These are phyloP conservation scores for Senna tora DNA, from an alignment of 306 rosid genomes.

Conservation along the genomic window DNA sequence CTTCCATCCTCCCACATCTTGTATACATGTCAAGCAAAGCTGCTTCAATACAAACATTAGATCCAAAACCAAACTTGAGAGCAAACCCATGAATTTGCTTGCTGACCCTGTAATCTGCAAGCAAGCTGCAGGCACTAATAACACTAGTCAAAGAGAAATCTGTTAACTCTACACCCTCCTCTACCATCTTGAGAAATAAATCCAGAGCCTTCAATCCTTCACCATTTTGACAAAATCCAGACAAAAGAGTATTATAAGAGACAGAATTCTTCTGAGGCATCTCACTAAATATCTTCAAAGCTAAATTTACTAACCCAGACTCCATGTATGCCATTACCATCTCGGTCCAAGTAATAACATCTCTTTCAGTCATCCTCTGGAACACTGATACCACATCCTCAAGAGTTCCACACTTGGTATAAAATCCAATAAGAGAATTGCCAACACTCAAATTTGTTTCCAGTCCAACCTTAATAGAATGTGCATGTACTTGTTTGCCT, in stretches of 20 bases:
- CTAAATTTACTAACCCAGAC: slow-evolving; percentile 63
- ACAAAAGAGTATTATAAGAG: slow-evolving; percentile 70
- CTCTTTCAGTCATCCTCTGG: slow-evolving; percentile 61
- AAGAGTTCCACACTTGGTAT: slow-evolving; percentile 52
- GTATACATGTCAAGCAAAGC: slow-evolving; percentile 85
- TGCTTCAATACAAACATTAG: slow-evolving; percentile 63
- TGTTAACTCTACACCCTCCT: slow-evolving; percentile 58
- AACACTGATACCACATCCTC: slow-evolving; percentile 56
- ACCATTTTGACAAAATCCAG: slow-evolving; percentile 73
- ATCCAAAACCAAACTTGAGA: slow-evolving; percentile 65
- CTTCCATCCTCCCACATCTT: slow-evolving; percentile 70
- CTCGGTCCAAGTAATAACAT: slow-evolving; percentile 76
- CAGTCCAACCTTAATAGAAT: slow-evolving; percentile 69
- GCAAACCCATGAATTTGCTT: slow-evolving; percentile 77
- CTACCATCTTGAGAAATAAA: slow-evolving; percentile 60
- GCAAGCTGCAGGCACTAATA: slow-evolving; percentile 70
- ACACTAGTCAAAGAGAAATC: slow-evolving; percentile 68
- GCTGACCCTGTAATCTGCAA: slow-evolving; percentile 49
- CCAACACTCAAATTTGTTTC: slow-evolving; percentile 67
- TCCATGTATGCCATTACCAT: slow-evolving; percentile 69
- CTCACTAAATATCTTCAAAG: slow-evolving; percentile 57
- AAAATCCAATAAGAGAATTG: slow-evolving; percentile 75
- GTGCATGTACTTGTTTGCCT: slow-evolving; percentile 68
- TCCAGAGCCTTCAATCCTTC: slow-evolving; percentile 61
- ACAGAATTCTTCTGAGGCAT: slow-evolving; percentile 67